Evolutionary conservation across 352 stramenopile species (phyloP).

Genomic region (Discostella stelligera): DNA sequence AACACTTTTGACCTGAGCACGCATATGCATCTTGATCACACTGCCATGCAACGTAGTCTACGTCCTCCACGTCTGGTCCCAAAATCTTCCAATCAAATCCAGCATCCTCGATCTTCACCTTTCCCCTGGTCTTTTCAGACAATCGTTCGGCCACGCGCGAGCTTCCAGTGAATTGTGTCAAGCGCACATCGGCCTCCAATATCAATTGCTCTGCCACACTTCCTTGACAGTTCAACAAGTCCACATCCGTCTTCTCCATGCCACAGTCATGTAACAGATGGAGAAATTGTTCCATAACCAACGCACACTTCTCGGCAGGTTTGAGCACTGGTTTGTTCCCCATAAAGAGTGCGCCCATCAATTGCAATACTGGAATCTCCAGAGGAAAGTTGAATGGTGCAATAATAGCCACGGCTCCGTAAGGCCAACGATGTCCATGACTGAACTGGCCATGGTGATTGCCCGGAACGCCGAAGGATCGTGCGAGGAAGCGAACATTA

Average conservation of each 20-base stretch:
- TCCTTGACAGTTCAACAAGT: slow-evolving; percentile 95
- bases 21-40: slow-evolving; percentile 99
- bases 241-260: slow-evolving; percentile 92
- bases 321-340: slow-evolving; percentile 97
- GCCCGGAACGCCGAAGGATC: slow-evolving; percentile 92
- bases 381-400: slow-evolving; percentile 98
- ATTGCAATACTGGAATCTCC: slow-evolving; percentile 98
- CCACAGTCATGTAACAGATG: slow-evolving; percentile 93
- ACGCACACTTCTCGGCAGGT: slow-evolving; percentile 89
- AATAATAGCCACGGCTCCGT: slow-evolving; percentile 93
- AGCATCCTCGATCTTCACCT: slow-evolving; percentile 92
- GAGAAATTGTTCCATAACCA: slow-evolving; percentile 98
- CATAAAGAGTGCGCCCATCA: slow-evolving; percentile 98
- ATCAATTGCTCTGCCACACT: slow-evolving; percentile 93
- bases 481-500: slow-evolving; percentile 94
- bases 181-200: slow-evolving; percentile 89
- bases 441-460: slow-evolving; percentile 95
- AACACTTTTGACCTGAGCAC: slow-evolving; percentile 98
- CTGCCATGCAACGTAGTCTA: slow-evolving; percentile 97
- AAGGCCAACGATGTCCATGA: slow-evolving; percentile 93
- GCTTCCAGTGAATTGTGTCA: slow-evolving; percentile 97
- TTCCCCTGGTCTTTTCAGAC: slow-evolving; percentile 86
- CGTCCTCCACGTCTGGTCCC: slow-evolving; percentile 92
- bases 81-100: slow-evolving; percentile 99
- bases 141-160: slow-evolving; percentile 92